Conservation (phyloP, 345 rosid species). For the Reutealis trisperma region DNA sequence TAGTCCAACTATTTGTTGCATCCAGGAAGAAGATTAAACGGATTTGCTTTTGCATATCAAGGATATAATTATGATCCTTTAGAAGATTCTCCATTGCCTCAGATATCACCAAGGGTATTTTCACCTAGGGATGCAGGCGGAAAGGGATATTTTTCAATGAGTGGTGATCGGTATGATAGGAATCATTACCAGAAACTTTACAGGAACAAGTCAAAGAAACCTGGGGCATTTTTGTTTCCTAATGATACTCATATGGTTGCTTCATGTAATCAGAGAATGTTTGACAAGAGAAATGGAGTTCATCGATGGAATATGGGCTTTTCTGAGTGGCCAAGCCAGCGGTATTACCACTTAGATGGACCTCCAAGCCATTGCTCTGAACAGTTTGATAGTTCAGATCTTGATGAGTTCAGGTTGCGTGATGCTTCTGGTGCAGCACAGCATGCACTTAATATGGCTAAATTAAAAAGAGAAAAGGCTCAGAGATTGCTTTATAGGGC, state of each 20-base stretch:
- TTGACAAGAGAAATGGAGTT: slow-evolving; percentile 50
- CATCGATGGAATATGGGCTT: slow-evolving; percentile 48
- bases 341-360: slow-evolving; percentile 34
- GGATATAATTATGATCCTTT: slow-evolving; percentile 53
- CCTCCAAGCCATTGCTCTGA: slow-evolving; percentile 42
- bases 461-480: slow-evolving; percentile 78
- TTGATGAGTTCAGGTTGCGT: slow-evolving; percentile 64
- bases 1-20: slow-evolving; percentile 27
- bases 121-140: slow-evolving; percentile 40
- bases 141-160: slow-evolving; percentile 42
- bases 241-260: slow-evolving; percentile 36
- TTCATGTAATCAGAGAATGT: slow-evolving; percentile 37
- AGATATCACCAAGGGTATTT: slow-evolving; percentile 45
- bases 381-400: slow-evolving; percentile 50
- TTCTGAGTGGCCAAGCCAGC: slow-evolving; percentile 56
- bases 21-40: slow-evolving; percentile 76
- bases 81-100: slow-evolving; percentile 58
- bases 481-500: slow-evolving; percentile 75
- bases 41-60: slow-evolving; percentile 49
- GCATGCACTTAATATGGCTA: slow-evolving; percentile 64
- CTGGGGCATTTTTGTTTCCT: slow-evolving; percentile 30
- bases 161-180: slow-evolving; percentile 53
- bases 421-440: slow-evolving; percentile 83
- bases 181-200: slow-evolving; percentile 48
- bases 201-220: slow-evolving; percentile 51